Evolutionary conservation across 2,329 filamentous ascomycete species (phyloP).

Genomic region (Alternaria triticina): DNA sequence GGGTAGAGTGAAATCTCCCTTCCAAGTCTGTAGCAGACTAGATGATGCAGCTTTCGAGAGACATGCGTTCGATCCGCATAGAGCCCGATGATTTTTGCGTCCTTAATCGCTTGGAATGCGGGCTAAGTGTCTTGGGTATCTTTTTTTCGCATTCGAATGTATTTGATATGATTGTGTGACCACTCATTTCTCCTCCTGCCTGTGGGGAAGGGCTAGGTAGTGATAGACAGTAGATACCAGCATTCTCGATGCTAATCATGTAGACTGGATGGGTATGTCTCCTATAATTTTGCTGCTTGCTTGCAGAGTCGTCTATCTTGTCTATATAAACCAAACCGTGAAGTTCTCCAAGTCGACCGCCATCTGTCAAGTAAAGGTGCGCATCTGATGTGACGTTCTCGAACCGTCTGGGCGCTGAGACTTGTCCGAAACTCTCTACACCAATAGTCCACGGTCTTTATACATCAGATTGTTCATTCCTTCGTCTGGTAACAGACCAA

Average conservation of each 20-base stretch:
- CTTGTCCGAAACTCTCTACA: not conserved
- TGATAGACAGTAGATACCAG: not conserved
- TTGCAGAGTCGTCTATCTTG: not conserved
- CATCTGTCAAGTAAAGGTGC: not conserved
- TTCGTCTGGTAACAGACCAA: not conserved
- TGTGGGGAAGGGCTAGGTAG: not conserved
- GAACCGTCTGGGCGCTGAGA: accelerated
- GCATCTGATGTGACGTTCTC: not conserved
- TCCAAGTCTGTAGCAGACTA: constrained; percentile 7
- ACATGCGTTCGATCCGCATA: constrained; percentile 5
- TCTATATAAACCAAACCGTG: not conserved
- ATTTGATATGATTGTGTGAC: not conserved
- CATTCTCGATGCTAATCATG: not conserved
- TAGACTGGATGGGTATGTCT: not conserved
- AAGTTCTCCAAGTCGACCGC: not conserved
- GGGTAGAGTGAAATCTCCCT: not conserved
- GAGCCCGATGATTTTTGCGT: not conserved
- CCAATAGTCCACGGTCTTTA: not conserved
- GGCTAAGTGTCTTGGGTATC: not conserved
- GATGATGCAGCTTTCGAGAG: not conserved
- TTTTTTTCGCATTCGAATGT: not conserved
- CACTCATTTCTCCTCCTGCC: not conserved
- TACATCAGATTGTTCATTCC: not conserved
- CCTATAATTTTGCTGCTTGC: not conserved
- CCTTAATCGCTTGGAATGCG: accelerated